A percentile compares a stretch with the other conserved stretches of the same genome.
These are phyloP conservation scores for Penicillium ucsense DNA, from an alignment of 495 filamentous ascomycete genomes.

Conservation along the genomic window DNA sequence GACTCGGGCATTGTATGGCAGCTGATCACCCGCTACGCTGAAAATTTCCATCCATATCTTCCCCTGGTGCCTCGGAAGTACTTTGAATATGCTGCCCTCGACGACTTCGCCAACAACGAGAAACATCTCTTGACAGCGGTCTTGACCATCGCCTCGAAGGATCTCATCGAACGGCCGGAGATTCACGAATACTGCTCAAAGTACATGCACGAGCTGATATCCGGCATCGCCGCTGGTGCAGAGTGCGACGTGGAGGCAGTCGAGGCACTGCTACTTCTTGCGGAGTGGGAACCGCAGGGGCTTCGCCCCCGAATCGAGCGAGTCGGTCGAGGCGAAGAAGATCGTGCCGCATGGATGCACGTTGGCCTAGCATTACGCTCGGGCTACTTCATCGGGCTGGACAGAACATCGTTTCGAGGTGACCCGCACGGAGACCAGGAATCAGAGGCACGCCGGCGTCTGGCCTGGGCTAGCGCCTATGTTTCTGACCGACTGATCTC, in stretches of 20 bases:
- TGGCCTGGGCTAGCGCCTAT: conserved; percentile 57
- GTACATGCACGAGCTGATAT: conserved; percentile 54
- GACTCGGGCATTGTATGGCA: conserved; percentile 39
- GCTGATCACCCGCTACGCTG: conserved; percentile 42
- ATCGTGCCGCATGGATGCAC: conserved; percentile 61
- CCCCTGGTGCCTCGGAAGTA: conserved; percentile 47
- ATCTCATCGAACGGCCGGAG: conserved; percentile 44
- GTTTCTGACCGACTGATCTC: conserved; percentile 56
- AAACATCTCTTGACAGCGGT: conserved; percentile 53
- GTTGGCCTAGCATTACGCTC: conserved; percentile 53
- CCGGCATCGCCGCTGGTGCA: conserved; percentile 47
- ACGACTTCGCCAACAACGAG: conserved; percentile 42
- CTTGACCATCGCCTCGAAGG: conserved; percentile 52
- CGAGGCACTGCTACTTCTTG: conserved; percentile 52
- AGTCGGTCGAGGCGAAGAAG: conserved; percentile 55
- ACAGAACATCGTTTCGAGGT: conserved; percentile 46
- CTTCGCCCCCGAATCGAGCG: conserved; percentile 39
- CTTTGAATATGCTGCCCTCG: conserved; percentile 39
- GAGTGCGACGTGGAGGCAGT: conserved; percentile 54
- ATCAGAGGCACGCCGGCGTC: conserved; percentile 43
- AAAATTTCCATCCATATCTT: conserved; percentile 54
- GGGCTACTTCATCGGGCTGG: conserved; percentile 54
- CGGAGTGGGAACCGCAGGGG: conserved; percentile 56
- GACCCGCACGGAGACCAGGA: conserved; percentile 37
- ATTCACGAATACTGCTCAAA: conserved; percentile 52